These are phyloP conservation scores for Adansonia grandidieri DNA, from an alignment of 441 rosid species.

Conservation along the genomic window DNA sequence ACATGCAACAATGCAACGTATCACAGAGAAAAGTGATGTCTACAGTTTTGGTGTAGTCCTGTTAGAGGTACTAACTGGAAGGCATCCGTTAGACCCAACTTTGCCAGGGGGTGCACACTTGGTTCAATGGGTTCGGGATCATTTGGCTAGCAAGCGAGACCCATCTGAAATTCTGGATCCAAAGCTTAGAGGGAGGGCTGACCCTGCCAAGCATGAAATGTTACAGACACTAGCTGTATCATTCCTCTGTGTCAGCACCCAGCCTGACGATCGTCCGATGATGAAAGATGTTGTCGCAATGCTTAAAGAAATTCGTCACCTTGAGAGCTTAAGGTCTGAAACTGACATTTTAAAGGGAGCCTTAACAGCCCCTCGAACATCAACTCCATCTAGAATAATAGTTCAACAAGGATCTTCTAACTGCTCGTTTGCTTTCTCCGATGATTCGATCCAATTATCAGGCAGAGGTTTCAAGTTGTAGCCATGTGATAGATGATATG, in stretches of 20 bases:
- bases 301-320: constrained; percentile 83
- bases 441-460: constrained; percentile 52
- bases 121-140: constrained; percentile 89
- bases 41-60: constrained; percentile 87
- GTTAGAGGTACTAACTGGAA: constrained; percentile 81
- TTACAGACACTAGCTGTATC: constrained; percentile 89
- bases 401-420: constrained; percentile 68
- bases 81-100: constrained; percentile 89
- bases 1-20: constrained; percentile 72
- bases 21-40: constrained; percentile 87
- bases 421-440: constrained; percentile 80
- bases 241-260: constrained; percentile 68
- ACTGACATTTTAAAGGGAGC: constrained; percentile 49
- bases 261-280: constrained; percentile 68
- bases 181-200: constrained; percentile 76
- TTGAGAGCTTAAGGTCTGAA: constrained; percentile 51
- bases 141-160: constrained; percentile 60
- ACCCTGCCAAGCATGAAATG: constrained; percentile 92
- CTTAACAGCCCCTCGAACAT: constrained; percentile 30
- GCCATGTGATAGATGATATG: constrained; percentile 10
- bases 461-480: constrained; percentile 7
- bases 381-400: constrained; percentile 48
- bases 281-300: constrained; percentile 94
- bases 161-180: constrained; percentile 71
- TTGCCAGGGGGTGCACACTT: constrained; percentile 78